These are phyloP conservation scores for Phanerochaete carnosa DNA, from an alignment of 768 basidiomycete genomes.

Conservation along the genomic window DNA sequence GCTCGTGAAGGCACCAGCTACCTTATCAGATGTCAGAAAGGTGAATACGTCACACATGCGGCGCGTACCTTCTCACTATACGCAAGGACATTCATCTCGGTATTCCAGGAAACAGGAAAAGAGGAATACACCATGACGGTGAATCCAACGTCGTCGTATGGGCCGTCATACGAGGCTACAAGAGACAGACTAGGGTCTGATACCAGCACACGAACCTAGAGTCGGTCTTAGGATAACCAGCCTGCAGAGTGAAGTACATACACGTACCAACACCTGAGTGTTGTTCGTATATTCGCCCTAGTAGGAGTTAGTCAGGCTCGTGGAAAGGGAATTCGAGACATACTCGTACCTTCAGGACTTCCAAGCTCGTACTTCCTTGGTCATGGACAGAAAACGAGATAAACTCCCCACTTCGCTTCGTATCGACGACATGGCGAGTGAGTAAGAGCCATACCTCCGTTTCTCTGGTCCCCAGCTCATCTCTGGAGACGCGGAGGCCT, in stretches of 20 bases:
- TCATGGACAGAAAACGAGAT: conserved; percentile 61
- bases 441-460: conserved; percentile 77
- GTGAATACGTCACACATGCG: neutral
- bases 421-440: conserved; percentile 68
- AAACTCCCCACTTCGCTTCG: conserved; percentile 59
- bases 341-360: neutral
- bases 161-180: conserved; percentile 68
- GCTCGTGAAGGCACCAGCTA: conserved; percentile 57
- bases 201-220: neutral
- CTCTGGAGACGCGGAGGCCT: neutral
- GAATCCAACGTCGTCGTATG: conserved; percentile 57
- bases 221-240: neutral
- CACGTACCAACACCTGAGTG: conserved; percentile 40
- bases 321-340: neutral
- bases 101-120: conserved; percentile 24
- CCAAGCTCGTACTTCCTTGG: conserved; percentile 17
- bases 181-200: conserved; percentile 38
- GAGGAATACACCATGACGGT: conserved; percentile 61
- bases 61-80: conserved; percentile 24
- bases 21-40: conserved; percentile 32
- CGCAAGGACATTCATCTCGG: conserved; percentile 13
- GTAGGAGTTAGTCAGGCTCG: neutral
- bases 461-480: neutral
- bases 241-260: neutral
- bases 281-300: conserved; percentile 41